Evolutionary conservation across 345 rosid species (phyloP).

Genomic region (Syzygium oleosum): DNA sequence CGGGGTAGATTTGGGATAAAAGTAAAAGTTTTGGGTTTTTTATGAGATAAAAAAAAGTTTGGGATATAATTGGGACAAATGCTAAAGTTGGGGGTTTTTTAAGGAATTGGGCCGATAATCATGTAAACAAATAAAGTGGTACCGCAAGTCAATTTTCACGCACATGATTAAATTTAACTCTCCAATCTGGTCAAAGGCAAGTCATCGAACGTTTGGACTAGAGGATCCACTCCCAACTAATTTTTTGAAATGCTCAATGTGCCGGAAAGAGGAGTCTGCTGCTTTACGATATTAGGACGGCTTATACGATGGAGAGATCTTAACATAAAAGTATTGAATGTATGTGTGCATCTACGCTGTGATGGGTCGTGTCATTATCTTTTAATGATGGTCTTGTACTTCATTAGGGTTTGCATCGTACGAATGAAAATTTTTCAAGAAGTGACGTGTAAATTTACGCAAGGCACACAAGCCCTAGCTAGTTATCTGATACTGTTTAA

Average conservation of each 20-base stretch:
- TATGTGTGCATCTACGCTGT: not conserved
- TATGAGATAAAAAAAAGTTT: too few relatives aligned
- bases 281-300: not conserved
- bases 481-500: not conserved
- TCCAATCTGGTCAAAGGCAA: not conserved
- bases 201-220: not conserved
- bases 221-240: not conserved
- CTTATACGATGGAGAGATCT: not conserved
- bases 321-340: not conserved
- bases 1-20: too few relatives aligned
- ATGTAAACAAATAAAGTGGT: not conserved
- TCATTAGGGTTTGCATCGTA: not conserved
- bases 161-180: not conserved
- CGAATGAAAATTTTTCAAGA: not conserved
- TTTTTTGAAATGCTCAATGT: not conserved
- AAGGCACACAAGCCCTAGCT: not conserved
- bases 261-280: not conserved
- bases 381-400: not conserved
- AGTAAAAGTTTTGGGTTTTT: too few relatives aligned
- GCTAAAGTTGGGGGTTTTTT: too few relatives aligned
- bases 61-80: too few relatives aligned
- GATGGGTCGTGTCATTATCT: not conserved
- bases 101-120: too few relatives aligned
- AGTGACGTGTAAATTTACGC: not conserved
- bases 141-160: not conserved